These are phyloP conservation scores for Pythium aristosporum DNA, from an alignment of 352 stramenopile genomes.

Conservation along the genomic window DNA sequence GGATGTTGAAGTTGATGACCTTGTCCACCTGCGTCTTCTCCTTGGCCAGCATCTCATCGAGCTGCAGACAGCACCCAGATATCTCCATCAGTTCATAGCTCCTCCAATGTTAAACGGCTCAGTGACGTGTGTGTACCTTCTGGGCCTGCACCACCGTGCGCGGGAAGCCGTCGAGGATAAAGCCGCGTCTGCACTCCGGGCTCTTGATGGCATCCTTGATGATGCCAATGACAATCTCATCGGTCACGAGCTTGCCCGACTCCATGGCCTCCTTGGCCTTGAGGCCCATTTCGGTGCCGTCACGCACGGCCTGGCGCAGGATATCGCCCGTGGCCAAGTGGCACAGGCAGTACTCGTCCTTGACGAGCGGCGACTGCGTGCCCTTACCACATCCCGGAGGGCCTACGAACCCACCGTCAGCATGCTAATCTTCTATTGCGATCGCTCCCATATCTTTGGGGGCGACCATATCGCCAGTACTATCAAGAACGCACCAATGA, in stretches of 20 bases:
- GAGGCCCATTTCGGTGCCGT: conserved; percentile 96
- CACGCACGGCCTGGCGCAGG: conserved; percentile 95
- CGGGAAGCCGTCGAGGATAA: conserved; percentile 99
- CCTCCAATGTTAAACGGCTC: no score
- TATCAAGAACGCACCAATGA: conserved; percentile 76
- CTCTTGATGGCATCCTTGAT: conserved; percentile 98
- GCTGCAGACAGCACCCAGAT: conserved; percentile 30
- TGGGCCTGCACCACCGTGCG: conserved; percentile 97
- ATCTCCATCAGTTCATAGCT: background rate
- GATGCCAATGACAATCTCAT: conserved; percentile 99
- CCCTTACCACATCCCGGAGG: conserved; percentile 97
- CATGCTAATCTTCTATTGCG: background rate
- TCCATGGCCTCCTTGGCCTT: conserved; percentile 99
- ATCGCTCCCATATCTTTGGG: background rate
- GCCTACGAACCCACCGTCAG: conserved; percentile 37
- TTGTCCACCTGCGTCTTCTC: conserved; percentile 86
- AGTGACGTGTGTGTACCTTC: conserved; percentile 50
- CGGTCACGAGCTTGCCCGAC: conserved; percentile 89
- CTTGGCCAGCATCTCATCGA: conserved; percentile 96
- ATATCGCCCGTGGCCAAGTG: conserved; percentile 99
- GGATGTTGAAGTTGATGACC: conserved; percentile 96
- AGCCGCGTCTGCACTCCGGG: conserved; percentile 96
- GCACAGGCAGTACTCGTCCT: conserved; percentile 97
- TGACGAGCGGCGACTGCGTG: conserved; percentile 97
- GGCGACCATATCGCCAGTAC: background rate